These are phyloP conservation scores for Zygnema cylindricum DNA, from an alignment of 139 green algal genomes.

Conservation along the genomic window DNA sequence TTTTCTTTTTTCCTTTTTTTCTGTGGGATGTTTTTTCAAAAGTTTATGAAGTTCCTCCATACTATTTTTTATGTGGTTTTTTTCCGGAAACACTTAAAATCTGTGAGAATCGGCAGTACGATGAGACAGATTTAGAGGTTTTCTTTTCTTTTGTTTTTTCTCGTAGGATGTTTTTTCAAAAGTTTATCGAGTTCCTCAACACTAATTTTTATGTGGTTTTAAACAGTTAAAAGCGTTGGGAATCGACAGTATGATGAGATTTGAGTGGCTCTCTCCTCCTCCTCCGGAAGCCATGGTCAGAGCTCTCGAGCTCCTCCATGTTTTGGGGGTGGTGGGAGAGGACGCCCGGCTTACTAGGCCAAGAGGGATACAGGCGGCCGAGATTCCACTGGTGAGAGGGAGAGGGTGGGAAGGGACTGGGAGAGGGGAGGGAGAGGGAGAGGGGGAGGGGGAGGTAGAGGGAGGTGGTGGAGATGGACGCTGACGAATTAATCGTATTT, in stretches of 20 bases:
- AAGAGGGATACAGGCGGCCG: conserved; percentile 51
- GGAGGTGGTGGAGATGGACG: neutral
- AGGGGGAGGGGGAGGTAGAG: neutral
- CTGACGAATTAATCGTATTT: conserved; percentile 14
- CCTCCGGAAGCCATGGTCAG: conserved; percentile 76
- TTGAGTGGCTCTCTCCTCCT: conserved; percentile 51
- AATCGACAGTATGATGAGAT: conserved; percentile 60
- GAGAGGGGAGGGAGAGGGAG: too few relatives aligned
- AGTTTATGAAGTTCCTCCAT: too few relatives aligned
- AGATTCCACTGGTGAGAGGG: conserved; percentile 42
- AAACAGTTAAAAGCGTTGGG: conserved; percentile 60
- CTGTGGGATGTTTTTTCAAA: too few relatives aligned
- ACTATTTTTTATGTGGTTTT: too few relatives aligned
- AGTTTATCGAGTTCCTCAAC: neutral
- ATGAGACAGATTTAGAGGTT: neutral
- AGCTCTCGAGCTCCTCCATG: conserved; percentile 87
- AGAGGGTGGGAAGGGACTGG: neutral
- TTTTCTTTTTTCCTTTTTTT: too few relatives aligned
- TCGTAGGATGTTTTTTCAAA: neutral
- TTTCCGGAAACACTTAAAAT: too few relatives aligned
- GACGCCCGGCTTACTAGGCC: conserved; percentile 70
- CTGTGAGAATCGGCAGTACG: too few relatives aligned
- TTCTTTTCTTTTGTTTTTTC: neutral
- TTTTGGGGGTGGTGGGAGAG: conserved; percentile 83
- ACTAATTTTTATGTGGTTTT: neutral